Evolutionary conservation across 352 stramenopile genomes (phyloP).

Genomic region (Pythium biforme): DNA sequence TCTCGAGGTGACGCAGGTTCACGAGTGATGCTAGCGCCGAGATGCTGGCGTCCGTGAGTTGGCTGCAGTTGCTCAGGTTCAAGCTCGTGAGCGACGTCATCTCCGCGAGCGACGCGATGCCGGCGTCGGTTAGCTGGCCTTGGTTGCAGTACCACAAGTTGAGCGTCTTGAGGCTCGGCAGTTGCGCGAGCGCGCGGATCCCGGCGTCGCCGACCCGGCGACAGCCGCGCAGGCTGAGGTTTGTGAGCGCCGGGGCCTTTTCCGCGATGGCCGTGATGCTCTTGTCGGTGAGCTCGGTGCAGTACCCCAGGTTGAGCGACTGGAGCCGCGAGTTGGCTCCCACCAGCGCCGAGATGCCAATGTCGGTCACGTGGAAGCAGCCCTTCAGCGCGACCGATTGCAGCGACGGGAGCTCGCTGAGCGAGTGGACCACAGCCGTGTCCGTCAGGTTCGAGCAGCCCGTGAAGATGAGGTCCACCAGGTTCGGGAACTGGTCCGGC

Average conservation of each 20-base stretch:
- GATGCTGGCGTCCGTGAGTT: constrained; percentile 68
- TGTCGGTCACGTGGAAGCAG: constrained; percentile 65
- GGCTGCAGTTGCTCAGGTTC: constrained; percentile 78
- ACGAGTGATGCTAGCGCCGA: constrained; percentile 45
- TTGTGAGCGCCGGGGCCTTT: constrained; percentile 38
- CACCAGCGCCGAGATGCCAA: constrained; percentile 23
- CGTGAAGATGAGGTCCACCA: constrained; percentile 59
- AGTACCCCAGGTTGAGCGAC: constrained; percentile 76
- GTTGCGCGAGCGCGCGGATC: constrained; percentile 39
- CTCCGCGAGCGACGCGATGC: constrained; percentile 43
- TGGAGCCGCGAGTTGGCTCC: constrained; percentile 37
- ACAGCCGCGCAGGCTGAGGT: constrained; percentile 63
- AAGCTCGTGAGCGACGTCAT: constrained; percentile 64
- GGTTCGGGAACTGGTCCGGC: constrained; percentile 43
- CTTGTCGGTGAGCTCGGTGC: constrained; percentile 65
- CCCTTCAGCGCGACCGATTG: constrained; percentile 55
- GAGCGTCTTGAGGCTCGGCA: constrained; percentile 47
- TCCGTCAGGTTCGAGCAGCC: constrained; percentile 63
- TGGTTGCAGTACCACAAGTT: constrained; percentile 86
- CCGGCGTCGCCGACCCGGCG: constrained; percentile 53
- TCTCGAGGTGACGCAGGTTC: constrained; percentile 64
- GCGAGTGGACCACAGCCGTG: constrained; percentile 32
- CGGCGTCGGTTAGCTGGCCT: constrained; percentile 63
- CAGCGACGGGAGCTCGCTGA: constrained; percentile 39
- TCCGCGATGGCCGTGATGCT: constrained; percentile 48